Base-by-base conservation (phyloP, 192 early-diverging fungal species). In the Dimargaris cristalligena region DNA sequence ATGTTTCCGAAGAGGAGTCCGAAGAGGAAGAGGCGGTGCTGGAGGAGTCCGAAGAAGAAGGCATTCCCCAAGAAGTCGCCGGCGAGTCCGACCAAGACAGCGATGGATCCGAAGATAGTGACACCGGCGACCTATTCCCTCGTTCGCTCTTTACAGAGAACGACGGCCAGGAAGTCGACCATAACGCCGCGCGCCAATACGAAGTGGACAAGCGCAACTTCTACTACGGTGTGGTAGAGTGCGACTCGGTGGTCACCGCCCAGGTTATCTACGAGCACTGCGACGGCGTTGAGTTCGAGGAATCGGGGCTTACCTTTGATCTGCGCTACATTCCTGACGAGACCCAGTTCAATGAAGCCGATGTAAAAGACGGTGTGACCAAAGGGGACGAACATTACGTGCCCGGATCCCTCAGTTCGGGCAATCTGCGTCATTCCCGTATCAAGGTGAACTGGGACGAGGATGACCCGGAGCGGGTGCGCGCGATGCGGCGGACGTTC, bases 361-460 rank as follows among this genome's bases (percentile, higher is more conserved):
- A 70, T 8, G 81, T 87, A 30, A 72, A 70, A 48, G 81, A 87
- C 26, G 73, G 70, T 47, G 79, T 80, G 1, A 73, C 67, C 44
- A 61, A 72, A 13, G 75, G 71, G 8, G 79, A 83, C n/a, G 84
- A 83, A 35, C 74, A 80, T 38, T 82, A 86, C 63, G 75, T 74
- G 64, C 84, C 84, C 9, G 60, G 71, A 14, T 80, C 85, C 16
- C 90, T 90, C 68, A 72, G 76, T 1, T 91, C 89, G 2, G 70
- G 75, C 45, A 92, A 88, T 14, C 71, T 98, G 50, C 87, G 91
- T 69, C 90, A 92, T 70, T 89, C 91, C 2, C 87, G 86, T 30
- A 89, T 91, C n/a, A 86, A 87, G 67, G 73, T 98, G 35, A 93
- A 90, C 0, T 98, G 94, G 94, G 94, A 98, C 55, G 79, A 85